phyloP scores from a whole-genome alignment of 2,329 filamentous ascomycete species.

The Elsinoe australis region DNA sequence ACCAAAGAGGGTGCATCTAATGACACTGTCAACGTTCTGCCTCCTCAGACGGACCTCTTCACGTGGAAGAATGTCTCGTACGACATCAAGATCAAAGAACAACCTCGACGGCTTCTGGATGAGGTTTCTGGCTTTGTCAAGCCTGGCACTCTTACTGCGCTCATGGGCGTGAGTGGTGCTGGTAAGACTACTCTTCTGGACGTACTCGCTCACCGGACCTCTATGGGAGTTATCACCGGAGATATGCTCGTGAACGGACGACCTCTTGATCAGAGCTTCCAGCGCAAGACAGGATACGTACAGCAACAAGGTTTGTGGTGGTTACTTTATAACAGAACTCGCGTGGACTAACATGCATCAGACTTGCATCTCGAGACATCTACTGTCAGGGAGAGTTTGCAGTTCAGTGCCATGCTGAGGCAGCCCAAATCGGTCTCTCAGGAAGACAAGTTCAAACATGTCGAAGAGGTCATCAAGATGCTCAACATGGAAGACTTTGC shows the following conservation, averaged over 20 bases:
- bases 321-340: too few relatives aligned
- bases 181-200: conserved; percentile 57
- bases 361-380: conserved; percentile 52
- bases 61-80: conserved; percentile 51
- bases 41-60: conserved; percentile 38
- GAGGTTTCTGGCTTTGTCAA: conserved; percentile 50
- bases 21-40: conserved; percentile 33
- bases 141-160: conserved; percentile 47
- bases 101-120: conserved; percentile 46
- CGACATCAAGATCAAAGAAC: conserved; percentile 46
- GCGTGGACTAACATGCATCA: too few relatives aligned
- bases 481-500: conserved; percentile 59
- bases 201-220: conserved; percentile 48
- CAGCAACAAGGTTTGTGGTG: too few relatives aligned
- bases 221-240: conserved; percentile 56
- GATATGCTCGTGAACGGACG: conserved; percentile 59
- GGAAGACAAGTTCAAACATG: conserved; percentile 55
- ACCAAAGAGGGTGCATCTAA: conserved; percentile 30
- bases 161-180: conserved; percentile 48
- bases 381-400: conserved; percentile 49
- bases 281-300: conserved; percentile 59
- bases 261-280: conserved; percentile 50
- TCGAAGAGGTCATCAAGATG: conserved; percentile 58
- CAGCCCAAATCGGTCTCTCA: conserved; percentile 49
- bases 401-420: conserved; percentile 51